Evolutionary conservation across 192 early-diverging fungal genomes (phyloP).

Genomic region (Umbelopsis sp.): DNA sequence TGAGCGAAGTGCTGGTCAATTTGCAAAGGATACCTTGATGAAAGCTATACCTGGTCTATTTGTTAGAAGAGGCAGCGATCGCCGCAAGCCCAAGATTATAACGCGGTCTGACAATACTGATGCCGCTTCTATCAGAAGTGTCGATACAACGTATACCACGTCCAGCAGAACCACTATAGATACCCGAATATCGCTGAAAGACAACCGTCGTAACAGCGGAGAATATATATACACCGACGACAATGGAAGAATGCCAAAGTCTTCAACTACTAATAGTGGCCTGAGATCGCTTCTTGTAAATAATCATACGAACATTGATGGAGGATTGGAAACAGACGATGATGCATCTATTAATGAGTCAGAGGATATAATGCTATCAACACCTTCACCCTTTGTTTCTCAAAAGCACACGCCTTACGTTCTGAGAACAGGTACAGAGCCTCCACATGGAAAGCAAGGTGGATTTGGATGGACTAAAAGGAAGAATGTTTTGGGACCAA

Average conservation of each 20-base stretch:
- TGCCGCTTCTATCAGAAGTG: background rate
- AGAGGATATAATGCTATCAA: background rate
- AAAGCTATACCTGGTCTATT: background rate
- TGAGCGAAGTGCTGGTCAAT: slow-evolving; percentile 3
- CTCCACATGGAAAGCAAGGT: background rate
- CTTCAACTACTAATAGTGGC: background rate
- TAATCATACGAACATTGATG: background rate
- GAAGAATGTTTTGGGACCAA: background rate
- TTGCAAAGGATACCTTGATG: background rate
- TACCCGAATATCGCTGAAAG: background rate
- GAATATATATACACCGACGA: background rate
- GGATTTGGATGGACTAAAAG: slow-evolving; percentile 1
- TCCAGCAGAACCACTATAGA: background rate
- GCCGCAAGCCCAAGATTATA: background rate
- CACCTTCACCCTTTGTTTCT: background rate
- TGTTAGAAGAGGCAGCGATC: background rate
- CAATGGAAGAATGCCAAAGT: background rate
- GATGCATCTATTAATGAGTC: background rate
- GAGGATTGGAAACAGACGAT: background rate
- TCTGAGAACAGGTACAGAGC: background rate
- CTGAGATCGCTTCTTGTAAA: background rate
- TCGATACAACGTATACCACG: background rate
- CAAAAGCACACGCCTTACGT: background rate
- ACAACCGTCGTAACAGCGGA: background rate
- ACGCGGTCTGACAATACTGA: background rate